A percentile compares a stretch with the other conserved stretches of the same genome.
These are phyloP conservation scores for Cyberlindnera japonica DNA, from an alignment of 805 yeast species.

Conservation along the genomic window DNA sequence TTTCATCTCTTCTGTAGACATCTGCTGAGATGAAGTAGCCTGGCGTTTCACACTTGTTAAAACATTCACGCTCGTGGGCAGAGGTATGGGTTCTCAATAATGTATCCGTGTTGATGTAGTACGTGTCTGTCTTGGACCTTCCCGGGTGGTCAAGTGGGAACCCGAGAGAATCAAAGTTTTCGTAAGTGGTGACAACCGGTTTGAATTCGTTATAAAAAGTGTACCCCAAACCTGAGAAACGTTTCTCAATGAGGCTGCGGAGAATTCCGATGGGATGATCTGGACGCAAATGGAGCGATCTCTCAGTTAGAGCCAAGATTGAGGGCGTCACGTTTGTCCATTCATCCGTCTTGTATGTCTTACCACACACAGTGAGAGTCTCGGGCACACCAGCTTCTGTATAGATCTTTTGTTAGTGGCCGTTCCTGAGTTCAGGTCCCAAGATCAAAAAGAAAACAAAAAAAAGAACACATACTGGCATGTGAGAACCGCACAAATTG, in stretches of 20 bases:
- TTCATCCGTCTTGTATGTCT: conserved; percentile 56
- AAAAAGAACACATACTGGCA: neutral
- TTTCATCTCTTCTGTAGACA: conserved; percentile 92
- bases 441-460: neutral
- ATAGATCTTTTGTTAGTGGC: conserved; percentile 1
- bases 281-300: conserved; percentile 68
- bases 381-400: conserved; percentile 25
- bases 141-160: conserved; percentile 94
- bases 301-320: conserved; percentile 61
- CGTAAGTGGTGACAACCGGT: conserved; percentile 77
- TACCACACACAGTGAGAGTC: conserved; percentile 42
- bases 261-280: conserved; percentile 90
- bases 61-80: conserved; percentile 92
- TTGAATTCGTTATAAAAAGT: conserved; percentile 75
- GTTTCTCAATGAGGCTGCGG: conserved; percentile 64
- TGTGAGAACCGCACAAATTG: neutral
- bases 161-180: conserved; percentile 89
- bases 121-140: conserved; percentile 86
- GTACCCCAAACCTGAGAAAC: conserved; percentile 63
- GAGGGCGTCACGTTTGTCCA: conserved; percentile 85
- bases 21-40: conserved; percentile 95
- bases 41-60: conserved; percentile 59
- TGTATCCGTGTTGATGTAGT: conserved; percentile 71
- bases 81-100: conserved; percentile 92
- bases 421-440: neutral